Conservation (phyloP, 345 rosid genomes). For the Psidium friedrichsthalianum region DNA sequence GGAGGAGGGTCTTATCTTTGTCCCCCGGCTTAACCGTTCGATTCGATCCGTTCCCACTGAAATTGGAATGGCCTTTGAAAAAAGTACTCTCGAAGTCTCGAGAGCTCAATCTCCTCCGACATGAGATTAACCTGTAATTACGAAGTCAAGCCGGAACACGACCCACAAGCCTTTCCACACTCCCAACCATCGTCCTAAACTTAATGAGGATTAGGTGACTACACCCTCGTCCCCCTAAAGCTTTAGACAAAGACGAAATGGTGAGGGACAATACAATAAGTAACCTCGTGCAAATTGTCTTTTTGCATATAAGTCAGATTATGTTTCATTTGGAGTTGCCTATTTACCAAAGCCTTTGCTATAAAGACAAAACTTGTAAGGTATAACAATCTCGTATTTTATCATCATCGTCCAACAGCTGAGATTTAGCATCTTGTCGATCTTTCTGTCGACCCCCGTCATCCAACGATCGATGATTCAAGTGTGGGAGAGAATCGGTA, state of each 20-base stretch:
- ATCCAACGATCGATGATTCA: too few relatives aligned
- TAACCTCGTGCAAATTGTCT: neutral
- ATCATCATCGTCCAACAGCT: neutral
- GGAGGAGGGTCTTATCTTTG: neutral
- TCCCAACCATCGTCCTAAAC: neutral
- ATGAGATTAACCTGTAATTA: neutral
- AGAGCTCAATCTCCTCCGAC: neutral
- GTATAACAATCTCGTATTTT: neutral
- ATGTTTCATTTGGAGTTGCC: neutral
- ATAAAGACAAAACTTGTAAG: neutral
- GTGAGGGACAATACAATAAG: neutral
- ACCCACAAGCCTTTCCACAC: neutral
- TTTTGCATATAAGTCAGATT: neutral
- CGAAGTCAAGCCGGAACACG: neutral
- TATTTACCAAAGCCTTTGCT: neutral
- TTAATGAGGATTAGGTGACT: neutral
- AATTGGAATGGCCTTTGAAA: neutral
- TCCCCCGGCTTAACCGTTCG: neutral
- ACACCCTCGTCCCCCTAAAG: neutral
- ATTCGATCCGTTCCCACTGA: neutral
- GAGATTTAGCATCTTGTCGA: neutral
- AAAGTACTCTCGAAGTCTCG: too few relatives aligned
- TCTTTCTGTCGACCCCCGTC: neutral
- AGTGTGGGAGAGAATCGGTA: neutral
- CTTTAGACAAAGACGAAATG: neutral